These are phyloP conservation scores for Leccinum uliginosum DNA, from an alignment of 768 basidiomycete genomes.

Conservation along the genomic window DNA sequence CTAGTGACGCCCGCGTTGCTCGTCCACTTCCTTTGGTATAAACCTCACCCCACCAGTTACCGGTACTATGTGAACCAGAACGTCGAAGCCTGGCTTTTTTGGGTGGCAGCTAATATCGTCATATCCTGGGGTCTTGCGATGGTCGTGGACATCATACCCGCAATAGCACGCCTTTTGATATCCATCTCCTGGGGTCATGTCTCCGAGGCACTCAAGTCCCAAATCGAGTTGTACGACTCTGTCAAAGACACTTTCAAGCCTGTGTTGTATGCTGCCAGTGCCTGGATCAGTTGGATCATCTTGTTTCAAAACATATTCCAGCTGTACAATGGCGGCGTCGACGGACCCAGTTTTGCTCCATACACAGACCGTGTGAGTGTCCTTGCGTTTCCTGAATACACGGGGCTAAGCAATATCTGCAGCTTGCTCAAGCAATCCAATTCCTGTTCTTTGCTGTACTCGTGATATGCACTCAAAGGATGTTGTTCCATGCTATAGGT, in stretches of 20 bases:
- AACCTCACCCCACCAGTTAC: conserved; percentile 49
- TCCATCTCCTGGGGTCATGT: conserved; percentile 70
- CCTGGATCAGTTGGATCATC: conserved; percentile 73
- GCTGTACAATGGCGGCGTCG: conserved; percentile 43
- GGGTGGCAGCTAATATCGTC: conserved; percentile 73
- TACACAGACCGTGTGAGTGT: conserved; percentile 58
- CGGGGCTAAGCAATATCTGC: conserved; percentile 1
- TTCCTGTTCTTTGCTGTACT: conserved; percentile 76
- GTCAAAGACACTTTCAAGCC: conserved; percentile 70
- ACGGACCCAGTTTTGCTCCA: conserved; percentile 44
- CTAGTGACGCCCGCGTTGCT: conserved; percentile 60
- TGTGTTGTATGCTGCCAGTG: conserved; percentile 64
- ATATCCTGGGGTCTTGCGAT: conserved; percentile 78
- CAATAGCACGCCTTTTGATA: conserved; percentile 48
- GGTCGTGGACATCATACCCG: conserved; percentile 64
- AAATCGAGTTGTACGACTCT: conserved; percentile 65
- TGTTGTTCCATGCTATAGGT: conserved; percentile 67
- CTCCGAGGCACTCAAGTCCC: conserved; percentile 61
- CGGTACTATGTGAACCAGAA: conserved; percentile 62
- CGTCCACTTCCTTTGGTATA: conserved; percentile 69
- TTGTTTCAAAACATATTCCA: conserved; percentile 64
- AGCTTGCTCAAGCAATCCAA: conserved; percentile 61
- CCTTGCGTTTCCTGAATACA: background rate
- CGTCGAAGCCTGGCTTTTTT: conserved; percentile 75
- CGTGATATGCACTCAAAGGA: conserved; percentile 56